Conservation (phyloP, 192 early-diverging fungal species). For the Entomortierella beljakovae region DNA sequence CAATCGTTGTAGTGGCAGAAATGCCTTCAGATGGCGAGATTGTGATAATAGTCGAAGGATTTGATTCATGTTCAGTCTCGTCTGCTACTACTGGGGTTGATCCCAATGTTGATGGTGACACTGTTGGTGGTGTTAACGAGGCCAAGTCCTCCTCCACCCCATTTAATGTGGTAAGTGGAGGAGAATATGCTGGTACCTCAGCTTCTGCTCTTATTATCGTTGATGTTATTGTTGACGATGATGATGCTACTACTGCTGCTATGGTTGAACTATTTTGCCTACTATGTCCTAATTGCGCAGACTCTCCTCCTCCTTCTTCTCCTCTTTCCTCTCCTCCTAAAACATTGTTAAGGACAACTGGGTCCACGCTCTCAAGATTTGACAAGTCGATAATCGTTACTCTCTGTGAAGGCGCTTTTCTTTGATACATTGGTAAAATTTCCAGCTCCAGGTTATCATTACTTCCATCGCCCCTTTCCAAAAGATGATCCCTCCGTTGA, state of each 20-base stretch:
- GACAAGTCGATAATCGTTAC: constrained; percentile 30
- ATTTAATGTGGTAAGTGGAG: neutral
- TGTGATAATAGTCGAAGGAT: neutral
- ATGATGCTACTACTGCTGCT: neutral
- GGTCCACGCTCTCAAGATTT: constrained; percentile 17
- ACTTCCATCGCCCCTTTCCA: no score
- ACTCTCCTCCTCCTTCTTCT: no score
- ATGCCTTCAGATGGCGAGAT: no score
- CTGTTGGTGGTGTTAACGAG: neutral
- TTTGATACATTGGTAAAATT: constrained; percentile 26
- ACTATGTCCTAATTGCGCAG: neutral
- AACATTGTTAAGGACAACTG: constrained; percentile 23
- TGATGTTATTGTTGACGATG: no score
- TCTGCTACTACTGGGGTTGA: neutral
- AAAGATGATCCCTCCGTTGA: neutral
- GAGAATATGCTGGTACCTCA: constrained; percentile 17
- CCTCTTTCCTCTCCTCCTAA: no score
- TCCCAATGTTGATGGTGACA: neutral
- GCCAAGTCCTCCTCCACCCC: no score
- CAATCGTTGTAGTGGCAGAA: neutral
- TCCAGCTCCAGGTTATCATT: constrained; percentile 14
- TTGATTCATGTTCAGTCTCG: neutral
- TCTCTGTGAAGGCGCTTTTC: constrained; percentile 12
- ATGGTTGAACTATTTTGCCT: neutral
- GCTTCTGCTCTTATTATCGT: no score